Evolutionary conservation across 495 filamentous ascomycete genomes (phyloP), one percentile per base, ranked within the genome.

Genomic region (Hypoxylon fragiforme): DNA sequence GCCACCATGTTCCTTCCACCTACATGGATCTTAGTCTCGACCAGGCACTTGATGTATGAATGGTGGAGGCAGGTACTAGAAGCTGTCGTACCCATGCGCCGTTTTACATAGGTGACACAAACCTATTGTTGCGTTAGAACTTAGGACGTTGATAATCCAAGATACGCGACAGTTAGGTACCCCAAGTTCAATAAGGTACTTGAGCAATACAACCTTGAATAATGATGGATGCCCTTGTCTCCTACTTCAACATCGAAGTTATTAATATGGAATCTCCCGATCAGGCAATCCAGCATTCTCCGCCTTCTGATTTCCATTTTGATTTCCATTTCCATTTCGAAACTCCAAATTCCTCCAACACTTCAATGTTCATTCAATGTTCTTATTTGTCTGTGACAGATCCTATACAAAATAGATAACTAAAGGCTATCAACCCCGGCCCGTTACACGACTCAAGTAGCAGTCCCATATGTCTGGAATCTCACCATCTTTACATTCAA

Each of bases 401-500:
- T 28, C 24, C 9, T 28, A 28, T 28, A 28, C 24, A 28, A 28
- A 4, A 28, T 28, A 4, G 4, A 37, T 6, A 51, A 40, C 19
- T 28, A 42, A 14, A 38, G 13, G 6, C 24, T 19, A 43, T 39
- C 36, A 30, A 19, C 51, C 40, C 34, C 37, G 57, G 34, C 18
- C 40, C 12, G 42, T 46, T 50, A 45, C 57, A 60, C 55, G 8
- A 15, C 14, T 51, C 35, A 16, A 28, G 24, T 19, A 39, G 40
- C 24, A 16, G 43, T 56, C 43, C 58, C 58, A 42, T 56, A 47
- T 62, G 46, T 26, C 39, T 56, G 58, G 58, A 42, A 55, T 51
- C 31, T 35, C 14, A 21, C 15, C 11, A 47, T 38, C 46, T 34
- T 51, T n/a, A n/a, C n/a, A n/a, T n/a, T n/a, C n/a, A n/a, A n/a